Evolutionary conservation across 306 rosid species (phyloP), one percentile per base, ranked within the genome.

Genomic region (Trifolium repens): DNA sequence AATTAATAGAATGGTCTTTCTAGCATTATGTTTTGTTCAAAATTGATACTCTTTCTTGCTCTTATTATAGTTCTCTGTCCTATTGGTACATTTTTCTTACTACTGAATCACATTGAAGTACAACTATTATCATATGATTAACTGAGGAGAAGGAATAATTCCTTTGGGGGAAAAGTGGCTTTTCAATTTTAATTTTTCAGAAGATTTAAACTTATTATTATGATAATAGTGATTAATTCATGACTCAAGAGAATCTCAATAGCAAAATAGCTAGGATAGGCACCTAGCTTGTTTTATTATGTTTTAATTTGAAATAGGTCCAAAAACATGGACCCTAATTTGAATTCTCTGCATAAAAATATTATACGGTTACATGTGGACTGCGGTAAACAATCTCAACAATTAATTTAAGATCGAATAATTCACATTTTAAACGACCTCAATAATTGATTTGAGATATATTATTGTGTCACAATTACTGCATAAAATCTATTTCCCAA

Each of bases 1-100:
- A 65, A 53, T 63, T 63, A 60, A 67, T 30, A 61, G 49, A 17
- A 4, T 59, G 78, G 37, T 37, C 57, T 74, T 77, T 63, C 43
- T 61, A 37, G 52, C 73, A 57, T 73, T 75, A 74, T 32, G 5
- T 43, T 10, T 67, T 76, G 75, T 63, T 71, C 67, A 74, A 69
- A 66, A 35, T 53, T 60, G 67, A 54, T 73, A 9, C 15, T 76
- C 1, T 43, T 42, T 26, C 27, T 27, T 27, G 58, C 19, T 7
- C 46, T 16, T 12, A 2, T 40, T 42, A 62, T 42, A 62, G 40
- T 22, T 63, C 3, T 63, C 60, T 73, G 10, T 53, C 64, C 17
- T 54, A 15, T 57, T 72, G 57, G 64, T 66, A 72, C 22, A 85
- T 22, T 76, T 85, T 50, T 37, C 70, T 30, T 32, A 30, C 30